Evolutionary conservation across 768 basidiomycete species (phyloP).

Genomic region (Leucosporidium creatinivorum): DNA sequence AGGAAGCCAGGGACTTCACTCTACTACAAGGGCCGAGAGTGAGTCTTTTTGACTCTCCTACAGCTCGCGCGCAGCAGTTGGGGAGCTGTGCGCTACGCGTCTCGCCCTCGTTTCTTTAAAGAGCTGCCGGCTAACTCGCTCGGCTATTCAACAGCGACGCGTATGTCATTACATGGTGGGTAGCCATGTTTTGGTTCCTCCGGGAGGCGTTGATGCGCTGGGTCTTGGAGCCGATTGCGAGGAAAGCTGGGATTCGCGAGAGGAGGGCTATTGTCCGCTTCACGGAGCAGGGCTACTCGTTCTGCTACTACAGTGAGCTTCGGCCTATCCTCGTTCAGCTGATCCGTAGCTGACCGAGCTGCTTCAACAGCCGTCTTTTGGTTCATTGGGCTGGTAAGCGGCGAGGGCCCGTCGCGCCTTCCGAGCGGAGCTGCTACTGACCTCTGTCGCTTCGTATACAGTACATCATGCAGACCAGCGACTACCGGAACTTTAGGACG

Average conservation of each 20-base stretch:
- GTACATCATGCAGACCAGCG: constrained; percentile 72
- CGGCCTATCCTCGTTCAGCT: constrained; percentile 33
- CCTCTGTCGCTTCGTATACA: constrained; percentile 39
- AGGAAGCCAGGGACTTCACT: constrained; percentile 8
- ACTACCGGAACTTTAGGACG: constrained; percentile 59
- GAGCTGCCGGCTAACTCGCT: not conserved
- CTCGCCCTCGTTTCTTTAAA: not conserved
- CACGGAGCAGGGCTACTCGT: constrained; percentile 90
- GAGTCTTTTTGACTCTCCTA: not conserved
- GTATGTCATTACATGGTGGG: constrained; percentile 72
- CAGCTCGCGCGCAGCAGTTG: not conserved
- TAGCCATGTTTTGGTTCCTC: constrained; percentile 75
- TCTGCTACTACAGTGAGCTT: constrained; percentile 58
- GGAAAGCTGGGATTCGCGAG: constrained; percentile 57
- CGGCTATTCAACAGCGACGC: constrained; percentile 49
- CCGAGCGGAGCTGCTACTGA: not conserved
- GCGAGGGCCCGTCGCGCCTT: not conserved
- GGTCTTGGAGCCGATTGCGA: constrained; percentile 72
- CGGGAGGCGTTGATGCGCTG: constrained; percentile 69
- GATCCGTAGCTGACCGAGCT: not conserved
- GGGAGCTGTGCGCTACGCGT: not conserved
- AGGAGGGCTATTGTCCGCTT: constrained; percentile 59
- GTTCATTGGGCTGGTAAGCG: constrained; percentile 70
- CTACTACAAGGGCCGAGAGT: constrained; percentile 34
- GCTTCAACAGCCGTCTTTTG: constrained; percentile 52